Conservation (phyloP, 495 filamentous ascomycete species). For the Podospora didyma region DNA sequence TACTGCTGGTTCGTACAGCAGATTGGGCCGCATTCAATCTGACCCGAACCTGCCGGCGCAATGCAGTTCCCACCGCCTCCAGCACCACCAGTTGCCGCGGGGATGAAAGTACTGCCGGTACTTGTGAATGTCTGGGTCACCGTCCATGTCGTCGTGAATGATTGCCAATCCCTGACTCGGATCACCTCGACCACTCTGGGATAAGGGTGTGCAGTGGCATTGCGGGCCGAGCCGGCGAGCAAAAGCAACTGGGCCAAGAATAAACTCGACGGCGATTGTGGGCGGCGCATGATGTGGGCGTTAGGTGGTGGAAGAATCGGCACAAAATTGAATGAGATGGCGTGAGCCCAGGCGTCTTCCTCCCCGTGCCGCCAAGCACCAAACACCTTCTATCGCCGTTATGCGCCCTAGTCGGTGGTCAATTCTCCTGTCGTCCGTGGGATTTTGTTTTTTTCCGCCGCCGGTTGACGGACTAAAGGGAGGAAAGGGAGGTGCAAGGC, state of each 20-base stretch:
- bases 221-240: constrained; percentile 23
- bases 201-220: constrained; percentile 36
- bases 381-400: background rate
- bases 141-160: constrained; percentile 75
- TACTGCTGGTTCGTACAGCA: constrained; percentile 73
- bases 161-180: constrained; percentile 43
- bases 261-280: constrained; percentile 11
- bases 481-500: background rate
- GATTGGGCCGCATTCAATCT: constrained; percentile 64
- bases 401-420: background rate
- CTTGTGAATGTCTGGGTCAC: constrained; percentile 62
- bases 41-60: constrained; percentile 44
- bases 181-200: constrained; percentile 30
- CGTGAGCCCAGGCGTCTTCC: background rate
- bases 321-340: background rate
- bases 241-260: constrained; percentile 25
- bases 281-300: constrained; percentile 8
- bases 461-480: background rate
- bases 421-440: background rate
- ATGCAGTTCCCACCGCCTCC: constrained; percentile 49
- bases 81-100: constrained; percentile 34
- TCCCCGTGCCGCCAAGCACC: constrained; percentile 2
- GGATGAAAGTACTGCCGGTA: constrained; percentile 51
- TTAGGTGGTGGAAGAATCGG: constrained; percentile 2
- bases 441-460: background rate